Base-by-base conservation (phyloP, 768 basidiomycete genomes). In the Termitomyces sp. region DNA sequence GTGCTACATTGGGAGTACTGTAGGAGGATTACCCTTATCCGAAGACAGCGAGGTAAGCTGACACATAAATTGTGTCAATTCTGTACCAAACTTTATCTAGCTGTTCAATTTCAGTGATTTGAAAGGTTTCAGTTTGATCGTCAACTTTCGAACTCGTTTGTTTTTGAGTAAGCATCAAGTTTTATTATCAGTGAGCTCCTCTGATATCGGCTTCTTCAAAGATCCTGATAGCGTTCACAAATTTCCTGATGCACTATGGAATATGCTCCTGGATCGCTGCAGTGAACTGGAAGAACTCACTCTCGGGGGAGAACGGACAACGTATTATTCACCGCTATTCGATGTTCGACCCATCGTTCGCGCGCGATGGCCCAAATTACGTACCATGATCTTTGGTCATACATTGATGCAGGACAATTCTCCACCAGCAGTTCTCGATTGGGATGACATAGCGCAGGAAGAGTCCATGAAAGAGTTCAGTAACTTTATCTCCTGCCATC, bases 201-300 rank as follows among this genome's bases (percentile, higher is more conserved):
- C 40, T 38, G 49, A 56, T 35, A 43, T 16, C 46, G 30, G 40
- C 26, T 38, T 41, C 33, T 54, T 57, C 44, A 16, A 60, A 59
- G 47, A 55, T 38, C 59, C 54, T 41, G 51, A 61, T 26, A 32
- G 18, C 26, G 44, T 55, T 24, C 57, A 58, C 20, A 50, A 32
- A 16, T 55, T 69, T 33, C 68, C 68, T 8, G 38, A 58, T 26
- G 63, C 66, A 6, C 68, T 83, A n/a, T 84, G 82, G 82, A 74
- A 77, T 58, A 84, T 83, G 82, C 72, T 84, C 50, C 71, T 76
- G 44, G 66, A 70, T 33, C 74, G 75, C 14, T 81, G 73, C 49
- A 76, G 74, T 1, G 62, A 75, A 45, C 68, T 83, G 33, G 72
- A 76, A 59, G 73, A 77, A 38, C 68, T 84, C 10, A 65, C 69